These are phyloP conservation scores for Leucosporidium scottii DNA, from an alignment of 768 basidiomycete species.

Conservation along the genomic window DNA sequence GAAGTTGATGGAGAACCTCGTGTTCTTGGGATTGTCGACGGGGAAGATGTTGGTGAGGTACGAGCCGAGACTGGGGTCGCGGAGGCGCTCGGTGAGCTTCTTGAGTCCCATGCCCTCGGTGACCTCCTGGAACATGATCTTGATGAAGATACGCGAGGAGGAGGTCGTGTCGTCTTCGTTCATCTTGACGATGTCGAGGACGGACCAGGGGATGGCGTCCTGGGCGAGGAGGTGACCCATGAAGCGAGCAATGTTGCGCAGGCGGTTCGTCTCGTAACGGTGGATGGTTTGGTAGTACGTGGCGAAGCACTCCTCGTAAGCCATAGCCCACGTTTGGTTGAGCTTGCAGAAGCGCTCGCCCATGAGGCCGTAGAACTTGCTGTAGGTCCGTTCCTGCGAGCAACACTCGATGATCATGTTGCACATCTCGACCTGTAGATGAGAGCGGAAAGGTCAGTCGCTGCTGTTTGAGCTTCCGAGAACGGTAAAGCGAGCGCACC, in stretches of 20 bases:
- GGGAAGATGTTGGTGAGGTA: slow-evolving; percentile 86
- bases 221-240: slow-evolving; percentile 83
- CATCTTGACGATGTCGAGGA: slow-evolving; percentile 74
- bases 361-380: slow-evolving; percentile 91
- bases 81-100: slow-evolving; percentile 76
- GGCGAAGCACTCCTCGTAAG: slow-evolving; percentile 74
- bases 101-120: slow-evolving; percentile 89
- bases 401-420: slow-evolving; percentile 99
- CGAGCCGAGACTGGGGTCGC: slow-evolving; percentile 69
- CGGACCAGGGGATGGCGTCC: slow-evolving; percentile 84
- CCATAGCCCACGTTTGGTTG: slow-evolving; percentile 88
- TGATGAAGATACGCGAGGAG: slow-evolving; percentile 91
- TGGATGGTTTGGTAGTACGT: slow-evolving; percentile 95
- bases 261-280: slow-evolving; percentile 95
- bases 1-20: slow-evolving; percentile 60
- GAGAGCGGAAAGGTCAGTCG: neutral
- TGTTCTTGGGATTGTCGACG: slow-evolving; percentile 90
- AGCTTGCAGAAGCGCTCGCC: slow-evolving; percentile 95
- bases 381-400: slow-evolving; percentile 96
- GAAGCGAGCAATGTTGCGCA: slow-evolving; percentile 94
- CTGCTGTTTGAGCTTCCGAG: neutral
- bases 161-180: slow-evolving; percentile 98
- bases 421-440: slow-evolving; percentile 71
- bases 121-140: slow-evolving; percentile 93
- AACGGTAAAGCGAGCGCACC: slow-evolving; percentile 48